Evolutionary conservation across 129 eudicot species (phyloP), one percentile per base, ranked within the genome.

Genomic region (Ambrosia trifida): DNA sequence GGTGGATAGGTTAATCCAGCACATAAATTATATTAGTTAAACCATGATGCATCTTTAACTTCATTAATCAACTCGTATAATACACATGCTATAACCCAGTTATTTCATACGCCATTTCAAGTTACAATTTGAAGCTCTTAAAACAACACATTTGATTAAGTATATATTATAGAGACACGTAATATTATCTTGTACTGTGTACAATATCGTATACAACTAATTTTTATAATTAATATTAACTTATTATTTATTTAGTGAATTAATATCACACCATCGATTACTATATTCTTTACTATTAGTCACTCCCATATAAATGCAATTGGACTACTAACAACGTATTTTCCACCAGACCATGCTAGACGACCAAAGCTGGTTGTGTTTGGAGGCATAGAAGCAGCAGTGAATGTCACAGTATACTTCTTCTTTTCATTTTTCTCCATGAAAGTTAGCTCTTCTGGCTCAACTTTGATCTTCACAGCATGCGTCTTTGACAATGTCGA

Each of bases 301-400:
- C 83, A 86, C 11, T 68, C 78, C 96, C 90, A 89, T 8, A 69
- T 85, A 36, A 90, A 56, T 20, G 62, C 62, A 56, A 56, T 82
- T 64, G 91, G 91, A 72, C 89, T 89, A 38, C 78, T 70, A 35
- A 89, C 92, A 11, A 46, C 36, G 53, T 83, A 85, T 35, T 83
- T 74, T 51, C 87, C 91, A 28, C 81, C 81, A 11, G 79, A 70
- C 95, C 91, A 90, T 65, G 78, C 72, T 5, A 90, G 47, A 50
- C 70, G 77, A 64, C 70, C 91, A 71, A 85, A 87, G 59, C 78
- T 67, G 35, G 13, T 77, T 45, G 81, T 83, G 51, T 89, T 89
- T 4, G 89, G 80, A 17, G 88, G 91, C 95, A 72, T 78, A n/a
- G 95, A 85, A 32, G 31, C 72, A 44, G 91, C 88, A 9, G 73